Base-by-base conservation (phyloP, 352 stramenopile genomes). In the Phytophthora tentaculata region DNA sequence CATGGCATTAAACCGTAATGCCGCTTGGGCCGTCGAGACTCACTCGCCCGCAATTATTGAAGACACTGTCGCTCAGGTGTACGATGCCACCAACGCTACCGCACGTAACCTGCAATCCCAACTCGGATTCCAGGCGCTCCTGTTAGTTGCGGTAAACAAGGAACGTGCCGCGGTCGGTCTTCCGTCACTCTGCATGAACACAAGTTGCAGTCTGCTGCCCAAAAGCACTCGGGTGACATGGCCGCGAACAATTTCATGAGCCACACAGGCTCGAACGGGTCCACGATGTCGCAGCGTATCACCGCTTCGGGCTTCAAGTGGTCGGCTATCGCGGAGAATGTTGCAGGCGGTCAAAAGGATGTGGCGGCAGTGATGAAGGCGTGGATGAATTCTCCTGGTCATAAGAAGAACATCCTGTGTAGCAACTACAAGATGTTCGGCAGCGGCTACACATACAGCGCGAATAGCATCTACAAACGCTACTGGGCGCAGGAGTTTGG, bases 401-500 rank as follows among this genome's bases (percentile, higher is more conserved):
- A 88, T 65, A 71, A 51, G 28, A 57, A 64, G 12, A 86, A 86
- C 61, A 77, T 88, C 32, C 63, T 88, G 6, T 65, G 69, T 28
- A 57, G 37, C 23, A 58, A 44, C 0, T 74, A 69, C 60, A 81
- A 51, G 17, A 73, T 69, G 39, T 67, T 76, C 24, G 73, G 73
- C 10, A 66, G 52, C 4, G 73, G 69, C 13, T 81, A 78, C 29
- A 62, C 61, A 5, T 81, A 81, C 74, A 75, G 24, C 22, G 22
- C 63, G 1, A 64, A 44, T 6, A 69, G 51, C 37, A 75, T 52
- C 5, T 83, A 78, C 70, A 81, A 82, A 52, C 53, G 77, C 62
- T 87, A 84, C 56, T 89, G 80, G 80, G 85, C 76, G 3, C 80
- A 89, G 65, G 67, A 81, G 60, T 89, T 89, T 39, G 76, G 70